These are phyloP conservation scores for Beauveria medogensis DNA, from an alignment of 2,329 filamentous ascomycete genomes.

Conservation along the genomic window DNA sequence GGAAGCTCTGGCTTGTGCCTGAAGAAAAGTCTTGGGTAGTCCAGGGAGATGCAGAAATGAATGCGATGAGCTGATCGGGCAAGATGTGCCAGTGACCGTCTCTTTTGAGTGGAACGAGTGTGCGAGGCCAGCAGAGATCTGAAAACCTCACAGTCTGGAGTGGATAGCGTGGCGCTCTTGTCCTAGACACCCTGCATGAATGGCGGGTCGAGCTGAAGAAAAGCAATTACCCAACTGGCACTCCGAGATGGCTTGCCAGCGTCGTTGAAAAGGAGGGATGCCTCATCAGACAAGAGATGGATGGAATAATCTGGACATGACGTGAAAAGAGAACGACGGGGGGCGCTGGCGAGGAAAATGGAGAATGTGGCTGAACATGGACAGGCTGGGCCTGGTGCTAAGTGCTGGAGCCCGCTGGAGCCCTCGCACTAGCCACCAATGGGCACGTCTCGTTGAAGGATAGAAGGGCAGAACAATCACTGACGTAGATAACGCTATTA, in stretches of 20 bases:
- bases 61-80: not conserved
- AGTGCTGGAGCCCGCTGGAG: not conserved
- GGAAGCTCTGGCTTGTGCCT: not conserved
- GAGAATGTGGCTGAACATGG: conserved; percentile 1
- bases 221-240: not conserved
- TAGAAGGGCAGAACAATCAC: not conserved
- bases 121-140: not conserved
- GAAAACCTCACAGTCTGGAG: not conserved
- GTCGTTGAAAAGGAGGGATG: not conserved
- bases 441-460: not conserved
- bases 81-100: not conserved
- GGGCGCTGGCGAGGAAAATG: not conserved
- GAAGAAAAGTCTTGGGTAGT: not conserved
- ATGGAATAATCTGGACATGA: not conserved
- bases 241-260: not conserved
- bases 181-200: conserved; percentile 2
- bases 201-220: not conserved
- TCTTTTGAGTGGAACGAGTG: conserved; percentile 3
- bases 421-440: conserved; percentile 1
- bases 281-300: not conserved
- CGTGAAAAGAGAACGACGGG: not conserved
- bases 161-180: conserved; percentile 1
- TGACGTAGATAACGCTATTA: not conserved
- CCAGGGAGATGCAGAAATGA: not conserved
- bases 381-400: not conserved